A percentile compares a stretch with the other conserved stretches of the same genome.
These are phyloP conservation scores for Metschnikowia kunwiensis DNA, from an alignment of 805 yeast species.

Conservation along the genomic window DNA sequence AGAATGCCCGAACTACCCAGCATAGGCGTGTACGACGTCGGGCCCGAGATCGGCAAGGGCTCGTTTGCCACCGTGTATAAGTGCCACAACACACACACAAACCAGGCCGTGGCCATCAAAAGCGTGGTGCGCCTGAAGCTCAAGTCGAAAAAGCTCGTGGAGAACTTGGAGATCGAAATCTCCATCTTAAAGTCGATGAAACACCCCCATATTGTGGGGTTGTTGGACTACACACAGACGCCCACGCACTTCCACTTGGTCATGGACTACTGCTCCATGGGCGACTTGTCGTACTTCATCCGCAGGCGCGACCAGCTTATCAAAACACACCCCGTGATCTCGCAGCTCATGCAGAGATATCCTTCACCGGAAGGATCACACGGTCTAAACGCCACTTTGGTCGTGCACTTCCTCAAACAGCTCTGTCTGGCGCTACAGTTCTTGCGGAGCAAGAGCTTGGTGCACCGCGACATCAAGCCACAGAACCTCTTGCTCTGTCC, in stretches of 20 bases:
- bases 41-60: constrained; percentile 90
- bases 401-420: constrained; percentile 82
- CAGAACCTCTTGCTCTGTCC: constrained; percentile 83
- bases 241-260: constrained; percentile 76
- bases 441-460: constrained; percentile 76
- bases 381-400: constrained; percentile 77
- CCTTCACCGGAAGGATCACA: constrained; percentile 77
- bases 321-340: constrained; percentile 73
- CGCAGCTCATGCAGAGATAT: constrained; percentile 70
- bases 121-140: constrained; percentile 80
- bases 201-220: constrained; percentile 89
- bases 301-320: constrained; percentile 69
- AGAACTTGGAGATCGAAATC: constrained; percentile 90
- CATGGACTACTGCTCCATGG: constrained; percentile 96
- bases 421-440: constrained; percentile 81
- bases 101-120: constrained; percentile 78
- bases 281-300: constrained; percentile 87
- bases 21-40: constrained; percentile 52
- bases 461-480: constrained; percentile 94
- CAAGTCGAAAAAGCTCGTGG: constrained; percentile 80
- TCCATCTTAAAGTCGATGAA: constrained; percentile 81
- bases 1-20: constrained; percentile 4
- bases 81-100: constrained; percentile 56
- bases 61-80: constrained; percentile 94
- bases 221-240: constrained; percentile 80